phyloP scores from a whole-genome alignment of 441 rosid species.

The Populus hybrid region DNA sequence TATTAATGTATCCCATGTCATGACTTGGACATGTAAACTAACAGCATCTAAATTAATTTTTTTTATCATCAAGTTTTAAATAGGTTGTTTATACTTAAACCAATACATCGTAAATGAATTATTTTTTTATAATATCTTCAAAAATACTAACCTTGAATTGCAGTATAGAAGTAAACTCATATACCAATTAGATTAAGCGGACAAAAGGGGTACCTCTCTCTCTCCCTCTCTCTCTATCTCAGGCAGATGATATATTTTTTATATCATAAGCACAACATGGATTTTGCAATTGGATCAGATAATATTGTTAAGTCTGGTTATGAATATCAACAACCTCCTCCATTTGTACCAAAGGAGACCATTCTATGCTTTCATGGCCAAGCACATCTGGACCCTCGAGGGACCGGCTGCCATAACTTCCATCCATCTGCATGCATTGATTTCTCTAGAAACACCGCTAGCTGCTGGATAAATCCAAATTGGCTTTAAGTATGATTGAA shows the following conservation, averaged over 20 bases:
- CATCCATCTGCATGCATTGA: not conserved
- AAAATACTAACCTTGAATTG: not conserved
- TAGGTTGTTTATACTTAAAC: not conserved
- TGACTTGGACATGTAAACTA: no score
- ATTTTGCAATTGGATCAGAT: no score
- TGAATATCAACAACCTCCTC: not conserved
- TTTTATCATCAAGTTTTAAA: no score
- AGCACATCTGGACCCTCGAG: not conserved
- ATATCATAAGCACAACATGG: no score
- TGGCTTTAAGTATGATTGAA: not conserved
- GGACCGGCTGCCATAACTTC: not conserved
- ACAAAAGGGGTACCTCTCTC: not conserved
- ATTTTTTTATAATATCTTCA: not conserved
- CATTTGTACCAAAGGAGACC: not conserved
- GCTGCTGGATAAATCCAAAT: not conserved
- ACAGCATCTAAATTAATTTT: no score
- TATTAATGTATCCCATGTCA: no score
- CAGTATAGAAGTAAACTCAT: not conserved
- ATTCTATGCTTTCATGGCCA: not conserved
- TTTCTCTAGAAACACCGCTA: not conserved
- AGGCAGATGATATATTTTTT: no score
- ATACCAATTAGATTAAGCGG: not conserved
- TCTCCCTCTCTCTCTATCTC: no score
- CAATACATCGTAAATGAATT: not conserved
- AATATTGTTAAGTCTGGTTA: no score